Base-by-base conservation (phyloP, 148 eudicot genomes). In the Gaultheria prostrata region DNA sequence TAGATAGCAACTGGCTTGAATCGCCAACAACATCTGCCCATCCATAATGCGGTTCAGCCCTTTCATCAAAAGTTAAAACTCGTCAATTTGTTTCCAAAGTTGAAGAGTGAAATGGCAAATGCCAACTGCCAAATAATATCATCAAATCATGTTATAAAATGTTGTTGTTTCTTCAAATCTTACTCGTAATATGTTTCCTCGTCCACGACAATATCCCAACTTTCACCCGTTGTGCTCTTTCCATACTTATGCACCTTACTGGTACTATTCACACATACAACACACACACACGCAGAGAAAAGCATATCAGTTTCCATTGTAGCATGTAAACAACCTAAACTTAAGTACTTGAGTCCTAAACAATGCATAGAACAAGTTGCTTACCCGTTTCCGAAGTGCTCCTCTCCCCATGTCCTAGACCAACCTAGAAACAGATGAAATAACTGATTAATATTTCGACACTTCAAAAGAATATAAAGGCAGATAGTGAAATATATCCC, bases 371-470 rank as follows among this genome's bases (percentile, higher is more conserved):
- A 18, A 76, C 28, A 18, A 48, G 49, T 1, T 24, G 78, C 94
- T 61, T 93, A 96, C 99, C 98, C 97, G 70, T 96, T 96, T 87
- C 99, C 99, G 46, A 93, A 94, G 90, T 96, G 99, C 75, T 96
- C 99, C 87, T 96, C 99, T 69, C 98, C 99, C 99, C 99, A 96
- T 26, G 99, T 96, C 87, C 99, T 91, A 71, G 98, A 96, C 98
- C 99, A 96, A 87, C 98, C 99, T 96, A 82, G 49, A 81, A 48
- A 84, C 14, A 21, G 53, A 82, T 8, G 59, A 24, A 49, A 84
- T 75, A 75, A 33, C 0, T 12, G 61, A 70, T 28, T 9, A 21
- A 59, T n/a, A 24, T 24, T 43, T 54, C 18, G 39, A 67, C 33
- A 67, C 0, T 56, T 53, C 30, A 43, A 53, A 28, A 24, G 2